Evolutionary conservation across 2,329 filamentous ascomycete species (phyloP), one percentile per base, ranked within the genome.

Genomic region (Arthroderma uncinatum): DNA sequence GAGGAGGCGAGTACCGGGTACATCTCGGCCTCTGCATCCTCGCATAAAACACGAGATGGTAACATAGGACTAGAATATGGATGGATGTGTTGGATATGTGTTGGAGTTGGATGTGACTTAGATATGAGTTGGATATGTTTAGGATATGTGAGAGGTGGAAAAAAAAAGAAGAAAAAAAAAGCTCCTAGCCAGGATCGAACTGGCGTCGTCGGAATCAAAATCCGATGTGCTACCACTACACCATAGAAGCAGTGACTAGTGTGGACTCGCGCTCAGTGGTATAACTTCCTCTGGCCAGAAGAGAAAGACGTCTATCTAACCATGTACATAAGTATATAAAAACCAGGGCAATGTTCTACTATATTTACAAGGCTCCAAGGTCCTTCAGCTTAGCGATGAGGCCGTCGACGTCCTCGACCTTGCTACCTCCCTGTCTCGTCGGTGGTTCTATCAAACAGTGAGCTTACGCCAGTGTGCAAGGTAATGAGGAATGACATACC

Each of bases 321-420:
- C 9, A 16, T 16, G 16, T 14, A 39, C 39, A 42, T 14, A 40
- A 40, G 9, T 6, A 25, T 23, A 28, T 7, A 23, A 28, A n/a
- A 47, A 19, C 16, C 42, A 47, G 25, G 23, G 42, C 14, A 28
- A 47, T 47, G 21, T 48, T 48, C 9, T 36, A 23, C 34, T 53
- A 53, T 53, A 25, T 60, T 69, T 82, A 95, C 74, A 96, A 76
- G 62, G 91, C 93, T 64, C 93, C 93, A 63, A 98, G 77, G 78
- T 98, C 92, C 82, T 97, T 97, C 69, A 98, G 78, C 81, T 93
- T 96, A 58, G 81, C 74, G 67, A 98, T 84, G 74, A 98, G 82
- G n/a, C 91, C 90, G 73, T 94, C 90, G 21, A 98, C 93, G 77
- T 96, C 87, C 69, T 95, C 90, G 19, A 98, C 93, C 83, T 97